phyloP scores from a whole-genome alignment of 75 land plant species.

The Chamaecyparis obtusa region DNA sequence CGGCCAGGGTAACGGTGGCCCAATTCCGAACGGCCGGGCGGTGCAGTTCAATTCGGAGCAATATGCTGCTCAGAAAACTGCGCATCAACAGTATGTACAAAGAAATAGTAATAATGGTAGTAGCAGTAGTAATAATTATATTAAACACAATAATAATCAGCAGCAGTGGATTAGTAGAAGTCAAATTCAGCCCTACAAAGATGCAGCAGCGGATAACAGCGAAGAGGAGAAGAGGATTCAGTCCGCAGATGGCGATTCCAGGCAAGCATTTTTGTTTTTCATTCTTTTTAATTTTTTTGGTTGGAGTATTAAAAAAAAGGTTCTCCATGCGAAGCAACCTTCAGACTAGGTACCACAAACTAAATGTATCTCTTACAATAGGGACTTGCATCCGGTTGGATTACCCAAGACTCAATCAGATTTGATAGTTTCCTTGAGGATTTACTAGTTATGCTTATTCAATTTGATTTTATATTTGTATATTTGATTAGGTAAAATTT shows the following conservation, averaged over 20 bases:
- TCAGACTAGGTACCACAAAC: not conserved
- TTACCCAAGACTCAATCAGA: not conserved
- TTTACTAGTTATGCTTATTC: not conserved
- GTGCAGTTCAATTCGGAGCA: conserved; percentile 5
- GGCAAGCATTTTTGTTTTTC: not conserved
- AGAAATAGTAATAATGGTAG: not conserved
- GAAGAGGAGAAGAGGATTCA: conserved; percentile 14
- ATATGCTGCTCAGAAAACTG: not conserved
- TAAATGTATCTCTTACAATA: not conserved
- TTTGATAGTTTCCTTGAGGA: not conserved
- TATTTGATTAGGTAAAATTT: not conserved
- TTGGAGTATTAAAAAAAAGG: not conserved
- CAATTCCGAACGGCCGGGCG: not conserved
- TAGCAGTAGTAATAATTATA: conserved; percentile 1
- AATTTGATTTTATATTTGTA: not conserved
- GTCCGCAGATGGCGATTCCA: conserved; percentile 7
- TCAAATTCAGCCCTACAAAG: not conserved
- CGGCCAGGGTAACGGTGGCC: not conserved
- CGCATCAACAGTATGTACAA: conserved; percentile 8
- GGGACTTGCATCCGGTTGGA: not conserved
- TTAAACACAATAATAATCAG: not conserved
- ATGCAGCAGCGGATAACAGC: not conserved
- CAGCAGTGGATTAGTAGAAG: conserved; percentile 16
- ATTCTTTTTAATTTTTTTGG: not conserved
- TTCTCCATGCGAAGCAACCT: not conserved